phyloP scores from a whole-genome alignment of 2,329 filamentous ascomycete species.

The Fusarium circinatum region DNA sequence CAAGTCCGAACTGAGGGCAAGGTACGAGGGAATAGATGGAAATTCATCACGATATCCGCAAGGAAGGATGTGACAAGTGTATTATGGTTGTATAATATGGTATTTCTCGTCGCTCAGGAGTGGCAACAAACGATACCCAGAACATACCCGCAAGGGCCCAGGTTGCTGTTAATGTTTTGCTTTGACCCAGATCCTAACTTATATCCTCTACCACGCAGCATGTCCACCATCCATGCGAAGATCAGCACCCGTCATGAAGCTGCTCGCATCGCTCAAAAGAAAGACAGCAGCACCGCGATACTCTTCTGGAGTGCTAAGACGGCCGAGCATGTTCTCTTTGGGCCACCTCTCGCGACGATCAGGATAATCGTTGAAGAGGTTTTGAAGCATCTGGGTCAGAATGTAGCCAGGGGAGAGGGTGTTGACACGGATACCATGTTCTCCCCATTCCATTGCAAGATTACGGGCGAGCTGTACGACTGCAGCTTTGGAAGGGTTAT shows the following conservation, averaged over 20 bases:
- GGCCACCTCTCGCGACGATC: constrained; percentile 77
- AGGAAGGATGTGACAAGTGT: constrained; percentile 10
- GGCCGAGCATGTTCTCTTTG: constrained; percentile 84
- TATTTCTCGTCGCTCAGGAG: constrained; percentile 23
- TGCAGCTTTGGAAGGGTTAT: constrained; percentile 81
- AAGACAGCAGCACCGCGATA: constrained; percentile 79
- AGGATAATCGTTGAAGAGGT: constrained; percentile 79
- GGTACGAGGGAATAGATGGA: neutral
- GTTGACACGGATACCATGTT: constrained; percentile 80
- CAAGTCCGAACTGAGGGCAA: constrained; percentile 32
- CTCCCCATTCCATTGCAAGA: constrained; percentile 78
- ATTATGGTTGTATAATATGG: constrained; percentile 27
- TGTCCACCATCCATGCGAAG: constrained; percentile 79
- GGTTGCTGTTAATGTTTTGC: neutral
- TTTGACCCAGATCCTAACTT: neutral
- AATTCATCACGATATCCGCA: neutral
- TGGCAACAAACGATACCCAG: constrained; percentile 27
- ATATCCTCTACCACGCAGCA: constrained; percentile 60
- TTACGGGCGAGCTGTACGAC: constrained; percentile 78
- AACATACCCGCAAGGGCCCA: neutral
- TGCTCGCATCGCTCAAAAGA: constrained; percentile 75
- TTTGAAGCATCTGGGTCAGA: constrained; percentile 84
- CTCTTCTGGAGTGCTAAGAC: constrained; percentile 73
- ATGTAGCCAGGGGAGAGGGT: constrained; percentile 85
- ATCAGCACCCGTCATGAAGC: constrained; percentile 80